Percentiles rank a stretch among this genome's conserved stretches.
Evolutionary conservation across 192 early-diverging fungal species (phyloP).

Genomic region (Kickxella alabastrina): DNA sequence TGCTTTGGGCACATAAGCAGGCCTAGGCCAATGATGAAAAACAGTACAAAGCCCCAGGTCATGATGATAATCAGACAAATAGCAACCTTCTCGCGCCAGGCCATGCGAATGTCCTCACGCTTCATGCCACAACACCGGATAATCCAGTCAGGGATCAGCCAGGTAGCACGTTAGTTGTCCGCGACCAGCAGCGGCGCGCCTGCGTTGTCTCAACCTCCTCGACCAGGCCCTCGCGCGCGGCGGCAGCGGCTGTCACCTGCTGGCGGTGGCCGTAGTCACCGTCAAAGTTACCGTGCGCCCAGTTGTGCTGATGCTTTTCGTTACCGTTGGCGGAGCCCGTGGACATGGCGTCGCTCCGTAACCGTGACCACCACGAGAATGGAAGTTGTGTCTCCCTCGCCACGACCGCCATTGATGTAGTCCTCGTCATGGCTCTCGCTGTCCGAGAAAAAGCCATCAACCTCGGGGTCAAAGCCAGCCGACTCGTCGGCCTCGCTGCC

Average conservation of each 20-base stretch:
- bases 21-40: constrained; percentile 84
- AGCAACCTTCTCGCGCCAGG: constrained; percentile 89
- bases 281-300: constrained; percentile 12
- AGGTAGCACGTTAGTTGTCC: constrained; percentile 29
- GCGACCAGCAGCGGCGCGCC: constrained; percentile 40
- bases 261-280: constrained; percentile 16
- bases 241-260: constrained; percentile 40
- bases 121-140: constrained; percentile 60
- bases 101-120: constrained; percentile 88
- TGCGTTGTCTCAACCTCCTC: constrained; percentile 60
- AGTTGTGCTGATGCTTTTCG: background rate
- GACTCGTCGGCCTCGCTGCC: constrained; percentile 34
- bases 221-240: constrained; percentile 75
- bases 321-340: background rate
- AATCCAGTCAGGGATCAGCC: constrained; percentile 32
- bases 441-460: constrained; percentile 12
- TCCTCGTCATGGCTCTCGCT: constrained; percentile 2
- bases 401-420: constrained; percentile 1
- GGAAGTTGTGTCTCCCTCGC: background rate
- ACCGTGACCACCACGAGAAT: background rate
- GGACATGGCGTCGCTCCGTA: constrained; percentile 1
- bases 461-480: constrained; percentile 13
- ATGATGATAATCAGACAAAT: constrained; percentile 81
- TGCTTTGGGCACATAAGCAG: constrained; percentile 78
- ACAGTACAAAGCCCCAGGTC: constrained; percentile 71